Conservation (phyloP, 2,329 filamentous ascomycete species). For the Xylariaceae sp. region DNA sequence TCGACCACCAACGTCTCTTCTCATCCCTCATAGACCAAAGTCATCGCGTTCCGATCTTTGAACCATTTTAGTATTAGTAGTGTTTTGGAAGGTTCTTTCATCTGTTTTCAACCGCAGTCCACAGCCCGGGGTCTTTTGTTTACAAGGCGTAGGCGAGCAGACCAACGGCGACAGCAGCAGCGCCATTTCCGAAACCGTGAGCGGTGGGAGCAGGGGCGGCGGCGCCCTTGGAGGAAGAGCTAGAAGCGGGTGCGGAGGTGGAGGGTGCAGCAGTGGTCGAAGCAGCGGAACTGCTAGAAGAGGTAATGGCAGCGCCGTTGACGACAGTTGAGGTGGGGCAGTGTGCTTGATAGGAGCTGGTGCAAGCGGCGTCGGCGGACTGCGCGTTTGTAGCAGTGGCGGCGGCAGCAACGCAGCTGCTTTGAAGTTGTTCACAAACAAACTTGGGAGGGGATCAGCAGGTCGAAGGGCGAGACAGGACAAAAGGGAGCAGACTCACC, state of each 20-base stretch:
- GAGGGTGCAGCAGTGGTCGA: constrained; percentile 22
- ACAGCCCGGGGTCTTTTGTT: too few relatives aligned
- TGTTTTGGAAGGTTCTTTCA: too few relatives aligned
- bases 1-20: too few relatives aligned
- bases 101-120: too few relatives aligned
- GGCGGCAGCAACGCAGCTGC: constrained; percentile 44
- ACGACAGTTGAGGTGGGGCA: constrained; percentile 45
- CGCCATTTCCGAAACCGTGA: constrained; percentile 40
- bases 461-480: neutral
- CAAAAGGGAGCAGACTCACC: constrained; percentile 19
- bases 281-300: constrained; percentile 26
- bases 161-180: constrained; percentile 47
- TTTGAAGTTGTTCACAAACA: constrained; percentile 48
- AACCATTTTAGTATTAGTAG: too few relatives aligned
- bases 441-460: constrained; percentile 34
- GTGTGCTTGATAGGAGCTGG: constrained; percentile 40
- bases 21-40: too few relatives aligned
- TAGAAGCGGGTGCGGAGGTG: constrained; percentile 10
- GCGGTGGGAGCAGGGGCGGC: constrained; percentile 24
- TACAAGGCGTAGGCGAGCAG: constrained; percentile 52
- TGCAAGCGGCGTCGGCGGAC: constrained; percentile 47
- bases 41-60: too few relatives aligned
- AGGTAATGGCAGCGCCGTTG: constrained; percentile 30
- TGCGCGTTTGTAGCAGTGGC: constrained; percentile 39
- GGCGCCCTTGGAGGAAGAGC: constrained; percentile 24